phyloP scores from a whole-genome alignment of 106 monocot genomes.

The Dioscorea alata region DNA sequence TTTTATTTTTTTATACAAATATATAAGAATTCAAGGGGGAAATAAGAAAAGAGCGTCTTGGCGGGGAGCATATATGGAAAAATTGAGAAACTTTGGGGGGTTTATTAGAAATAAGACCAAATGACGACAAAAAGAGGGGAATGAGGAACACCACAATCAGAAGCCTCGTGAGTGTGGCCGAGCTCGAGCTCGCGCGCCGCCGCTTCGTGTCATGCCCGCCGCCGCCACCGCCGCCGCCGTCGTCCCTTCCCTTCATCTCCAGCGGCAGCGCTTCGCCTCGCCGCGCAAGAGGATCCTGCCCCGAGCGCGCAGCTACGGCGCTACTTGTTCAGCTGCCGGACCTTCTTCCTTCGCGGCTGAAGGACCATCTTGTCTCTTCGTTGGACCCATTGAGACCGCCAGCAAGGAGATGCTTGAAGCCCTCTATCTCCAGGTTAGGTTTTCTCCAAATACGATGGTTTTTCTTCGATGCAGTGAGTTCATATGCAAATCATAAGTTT shows the following conservation, averaged over 20 bases:
- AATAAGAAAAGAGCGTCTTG: too few species aligned
- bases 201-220: constrained; percentile 2
- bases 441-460: not conserved
- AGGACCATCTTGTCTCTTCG: constrained; percentile 93
- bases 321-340: not conserved
- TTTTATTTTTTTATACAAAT: too few species aligned
- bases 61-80: too few species aligned
- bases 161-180: too few species aligned
- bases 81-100: too few species aligned
- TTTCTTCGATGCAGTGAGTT: too few species aligned
- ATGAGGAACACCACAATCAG: too few species aligned
- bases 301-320: constrained; percentile 4
- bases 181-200: not conserved
- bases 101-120: too few species aligned
- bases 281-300: constrained; percentile 1
- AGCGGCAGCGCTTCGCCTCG: not conserved
- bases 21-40: too few species aligned
- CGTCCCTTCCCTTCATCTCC: constrained; percentile 5
- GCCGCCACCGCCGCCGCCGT: not conserved
- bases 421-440: constrained; percentile 73
- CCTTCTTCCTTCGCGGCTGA: constrained; percentile 26
- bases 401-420: constrained; percentile 97
- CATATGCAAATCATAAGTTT: too few species aligned
- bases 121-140: too few species aligned
- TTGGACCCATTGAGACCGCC: constrained; percentile 86